Conservation (phyloP, 805 yeast genomes). For the Schwanniomyces occidentalis region DNA sequence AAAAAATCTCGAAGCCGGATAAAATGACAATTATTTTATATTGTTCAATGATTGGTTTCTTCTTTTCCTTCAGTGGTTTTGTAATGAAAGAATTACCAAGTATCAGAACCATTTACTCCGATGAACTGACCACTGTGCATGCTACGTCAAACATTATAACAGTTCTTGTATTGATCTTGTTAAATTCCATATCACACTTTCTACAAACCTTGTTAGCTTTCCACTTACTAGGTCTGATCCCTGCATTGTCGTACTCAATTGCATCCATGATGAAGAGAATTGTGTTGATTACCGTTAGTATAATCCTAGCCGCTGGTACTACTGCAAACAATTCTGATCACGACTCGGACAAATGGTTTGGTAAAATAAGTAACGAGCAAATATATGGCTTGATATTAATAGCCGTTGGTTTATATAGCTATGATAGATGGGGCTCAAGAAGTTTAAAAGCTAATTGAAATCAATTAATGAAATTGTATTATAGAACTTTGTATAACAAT, state of each 20-base stretch:
- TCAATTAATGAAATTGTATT: too few relatives aligned
- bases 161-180: conserved; percentile 52
- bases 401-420: conserved; percentile 57
- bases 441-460: conserved; percentile 14
- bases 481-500: not conserved
- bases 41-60: conserved; percentile 72
- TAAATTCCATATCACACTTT: conserved; percentile 78
- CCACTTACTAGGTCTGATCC: conserved; percentile 74
- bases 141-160: conserved; percentile 22
- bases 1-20: conserved; percentile 55
- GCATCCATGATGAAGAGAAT: conserved; percentile 88
- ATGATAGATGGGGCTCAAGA: conserved; percentile 61
- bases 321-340: conserved; percentile 33
- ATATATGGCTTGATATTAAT: conserved; percentile 50
- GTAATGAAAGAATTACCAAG: conserved; percentile 56
- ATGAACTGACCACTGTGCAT: conserved; percentile 6
- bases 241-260: conserved; percentile 83
- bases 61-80: conserved; percentile 75
- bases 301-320: conserved; percentile 53
- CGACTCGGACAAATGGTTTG: conserved; percentile 23
- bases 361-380: conserved; percentile 46
- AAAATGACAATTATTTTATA: conserved; percentile 79
- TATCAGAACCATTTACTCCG: conserved; percentile 8
- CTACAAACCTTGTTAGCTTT: conserved; percentile 79
- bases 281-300: conserved; percentile 78